Conservation (phyloP, 306 rosid genomes). For the Medicago truncatula region DNA sequence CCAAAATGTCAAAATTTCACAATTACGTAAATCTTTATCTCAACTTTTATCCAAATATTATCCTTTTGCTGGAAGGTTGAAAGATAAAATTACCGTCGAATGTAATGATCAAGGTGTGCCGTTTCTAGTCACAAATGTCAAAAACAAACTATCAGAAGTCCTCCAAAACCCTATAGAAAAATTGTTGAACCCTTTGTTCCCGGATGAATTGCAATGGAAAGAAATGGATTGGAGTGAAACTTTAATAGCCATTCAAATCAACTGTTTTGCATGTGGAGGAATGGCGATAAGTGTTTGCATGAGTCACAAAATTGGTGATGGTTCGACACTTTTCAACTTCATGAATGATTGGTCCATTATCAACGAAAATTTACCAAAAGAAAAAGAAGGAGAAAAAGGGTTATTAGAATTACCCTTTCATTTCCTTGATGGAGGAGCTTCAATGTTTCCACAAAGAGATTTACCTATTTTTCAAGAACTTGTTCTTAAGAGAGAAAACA, state of each 20-base stretch:
- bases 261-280: conserved; percentile 55
- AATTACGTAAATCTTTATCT: conserved; percentile 55
- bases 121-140: conserved; percentile 41
- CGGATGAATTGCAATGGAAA: conserved; percentile 47
- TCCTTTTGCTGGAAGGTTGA: conserved; percentile 55
- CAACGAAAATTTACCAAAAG: neutral
- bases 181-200: conserved; percentile 37
- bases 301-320: conserved; percentile 61
- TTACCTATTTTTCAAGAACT: conserved; percentile 37
- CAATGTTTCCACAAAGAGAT: conserved; percentile 32
- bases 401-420: neutral
- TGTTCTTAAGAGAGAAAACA: neutral
- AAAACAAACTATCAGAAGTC: conserved; percentile 28
- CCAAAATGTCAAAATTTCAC: neutral
- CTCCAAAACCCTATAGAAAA: conserved; percentile 40
- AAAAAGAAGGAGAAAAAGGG: too few relatives aligned
- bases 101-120: conserved; percentile 65
- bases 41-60: conserved; percentile 54
- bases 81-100: conserved; percentile 43
- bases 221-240: neutral
- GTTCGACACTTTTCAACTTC: conserved; percentile 47
- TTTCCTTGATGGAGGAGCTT: conserved; percentile 1
- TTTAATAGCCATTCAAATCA: conserved; percentile 51
- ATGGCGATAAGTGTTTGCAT: conserved; percentile 49
- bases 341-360: conserved; percentile 58